A percentile compares a stretch with the other conserved stretches of the same genome.
Evolutionary conservation across 73 alveolate genomes (phyloP).

Genomic region (Tetrahymena thermophila): DNA sequence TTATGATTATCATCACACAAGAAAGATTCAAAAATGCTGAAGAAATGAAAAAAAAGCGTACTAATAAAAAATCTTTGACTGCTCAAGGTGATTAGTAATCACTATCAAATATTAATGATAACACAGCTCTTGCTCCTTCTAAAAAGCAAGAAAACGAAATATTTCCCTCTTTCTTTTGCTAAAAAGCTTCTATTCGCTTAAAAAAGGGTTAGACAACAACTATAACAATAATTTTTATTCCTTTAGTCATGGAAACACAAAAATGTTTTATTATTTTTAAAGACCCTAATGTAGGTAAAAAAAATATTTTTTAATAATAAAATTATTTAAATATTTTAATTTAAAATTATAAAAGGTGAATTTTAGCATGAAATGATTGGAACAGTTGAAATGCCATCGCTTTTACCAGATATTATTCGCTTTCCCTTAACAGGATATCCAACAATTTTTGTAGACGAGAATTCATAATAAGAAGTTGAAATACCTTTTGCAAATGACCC

Average conservation of each 20-base stretch:
- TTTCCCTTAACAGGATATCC: slow-evolving; percentile 12
- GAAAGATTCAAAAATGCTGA: slow-evolving; percentile 25
- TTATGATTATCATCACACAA: slow-evolving; percentile 46
- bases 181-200: slow-evolving; percentile 49
- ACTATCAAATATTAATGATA: not conserved
- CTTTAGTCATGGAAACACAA: slow-evolving; percentile 88
- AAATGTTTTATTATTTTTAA: slow-evolving; percentile 83
- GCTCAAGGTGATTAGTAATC: not conserved
- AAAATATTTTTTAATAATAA: not conserved
- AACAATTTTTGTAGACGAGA: slow-evolving; percentile 16
- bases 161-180: slow-evolving; percentile 63
- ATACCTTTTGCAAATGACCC: slow-evolving; percentile 35
- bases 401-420: slow-evolving; percentile 13
- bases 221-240: slow-evolving; percentile 77
- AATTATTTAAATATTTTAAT: not conserved
- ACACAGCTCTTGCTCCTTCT: not conserved
- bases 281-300: slow-evolving; percentile 78
- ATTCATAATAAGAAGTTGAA: not conserved
- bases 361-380: slow-evolving; percentile 34
- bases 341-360: not conserved
- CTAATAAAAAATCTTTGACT: slow-evolving; percentile 7
- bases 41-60: slow-evolving; percentile 42
- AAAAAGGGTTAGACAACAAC: slow-evolving; percentile 68
- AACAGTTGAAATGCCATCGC: slow-evolving; percentile 27
- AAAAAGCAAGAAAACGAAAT: slow-evolving; percentile 3